Conservation (phyloP, 352 stramenopile genomes). For the Globisporangium radiosum region DNA sequence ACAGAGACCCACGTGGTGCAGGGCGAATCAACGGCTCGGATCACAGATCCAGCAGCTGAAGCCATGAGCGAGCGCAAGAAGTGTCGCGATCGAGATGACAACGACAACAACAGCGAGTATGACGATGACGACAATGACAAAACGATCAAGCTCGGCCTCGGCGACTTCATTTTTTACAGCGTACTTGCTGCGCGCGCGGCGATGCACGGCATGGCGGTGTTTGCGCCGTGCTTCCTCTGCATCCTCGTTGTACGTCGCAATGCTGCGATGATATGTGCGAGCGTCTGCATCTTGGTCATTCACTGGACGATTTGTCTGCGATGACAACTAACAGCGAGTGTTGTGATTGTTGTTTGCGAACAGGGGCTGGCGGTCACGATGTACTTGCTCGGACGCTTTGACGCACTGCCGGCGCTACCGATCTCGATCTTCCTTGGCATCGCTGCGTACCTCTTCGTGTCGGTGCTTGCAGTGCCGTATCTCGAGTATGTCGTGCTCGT, state of each 20-base stretch:
- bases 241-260: slow-evolving; percentile 80
- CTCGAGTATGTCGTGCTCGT: slow-evolving; percentile 17
- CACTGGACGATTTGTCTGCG: too few relatives aligned
- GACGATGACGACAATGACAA: slow-evolving; percentile 32
- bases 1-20: neutral
- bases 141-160: slow-evolving; percentile 88
- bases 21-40: neutral
- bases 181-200: slow-evolving; percentile 93
- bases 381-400: slow-evolving; percentile 89
- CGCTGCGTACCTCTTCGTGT: slow-evolving; percentile 32
- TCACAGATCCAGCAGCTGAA: neutral
- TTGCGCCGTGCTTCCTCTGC: slow-evolving; percentile 87
- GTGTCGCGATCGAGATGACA: slow-evolving; percentile 4
- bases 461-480: slow-evolving; percentile 28
- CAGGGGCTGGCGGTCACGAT: slow-evolving; percentile 88
- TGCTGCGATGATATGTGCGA: neutral
- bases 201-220: slow-evolving; percentile 88
- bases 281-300: neutral
- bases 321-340: neutral
- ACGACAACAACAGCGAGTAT: slow-evolving; percentile 16
- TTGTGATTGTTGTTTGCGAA: too few relatives aligned
- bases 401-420: slow-evolving; percentile 92
- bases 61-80: neutral
- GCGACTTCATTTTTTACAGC: slow-evolving; percentile 99
- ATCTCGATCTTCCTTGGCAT: slow-evolving; percentile 92